Evolutionary conservation across 805 yeast species (phyloP), one percentile per base, ranked within the genome.

Genomic region (Hanseniaspora hatyaiensis): DNA sequence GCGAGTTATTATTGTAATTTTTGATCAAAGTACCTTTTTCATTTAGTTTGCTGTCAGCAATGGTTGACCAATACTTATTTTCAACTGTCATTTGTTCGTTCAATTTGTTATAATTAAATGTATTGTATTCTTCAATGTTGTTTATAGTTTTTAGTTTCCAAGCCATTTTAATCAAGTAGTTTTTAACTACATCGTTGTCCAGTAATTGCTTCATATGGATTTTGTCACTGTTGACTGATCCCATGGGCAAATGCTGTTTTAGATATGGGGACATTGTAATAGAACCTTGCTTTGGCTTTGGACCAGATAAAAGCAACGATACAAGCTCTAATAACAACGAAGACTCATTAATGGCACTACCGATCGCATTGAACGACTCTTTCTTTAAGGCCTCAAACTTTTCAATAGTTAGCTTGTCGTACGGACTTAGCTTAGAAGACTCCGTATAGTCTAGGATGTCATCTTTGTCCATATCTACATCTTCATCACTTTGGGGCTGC

Each of bases 181-280:
- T 57, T 6, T 52, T 57, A n/a, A 57, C 54, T 13, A 51, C 52
- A 28, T 61, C 63, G n/a, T 50, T 50, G 8, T 52, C 53, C 3
- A 56, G 44, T 0, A 52, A 44, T 1, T 52, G 55, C 8, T 51
- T 58, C 5, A 49, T 38, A 6, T 57, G 59, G 1, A 68, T 55
- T n/a, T 53, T 54, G 47, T 68, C 73, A 34, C 67, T 66, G 45
- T 75, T 77, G 49, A 88, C 66, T 0, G 95, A 79, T 0, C 89
- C 94, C 9, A 81, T 65, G 2, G 92, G 84, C 0, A 80, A 82
- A 48, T 74, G 75, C 55, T 82, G 80, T 54, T 78, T 75, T 52
- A 87, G 65, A 59, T 77, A 87, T 0, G 94, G 86, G 1, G 95
- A 86, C 77, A 89, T 84, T 1, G 96, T 85, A 2, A 87, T 71